phyloP scores from a whole-genome alignment of 805 yeast genomes.

The Suhomyces xylopsoci region DNA sequence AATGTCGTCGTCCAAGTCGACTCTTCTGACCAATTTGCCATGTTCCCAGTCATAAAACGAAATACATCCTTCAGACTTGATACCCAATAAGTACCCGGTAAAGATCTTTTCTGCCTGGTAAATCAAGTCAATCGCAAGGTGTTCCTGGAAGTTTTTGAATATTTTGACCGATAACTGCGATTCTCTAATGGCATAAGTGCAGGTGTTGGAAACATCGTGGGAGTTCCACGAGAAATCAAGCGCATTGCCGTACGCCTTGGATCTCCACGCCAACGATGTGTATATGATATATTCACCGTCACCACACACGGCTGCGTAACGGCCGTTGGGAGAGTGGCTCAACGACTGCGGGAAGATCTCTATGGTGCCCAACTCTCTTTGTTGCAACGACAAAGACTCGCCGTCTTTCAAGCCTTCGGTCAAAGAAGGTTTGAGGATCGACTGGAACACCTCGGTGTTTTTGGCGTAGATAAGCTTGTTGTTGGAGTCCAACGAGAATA shows the following conservation, averaged over 20 bases:
- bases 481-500: constrained; percentile 86
- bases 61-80: constrained; percentile 78
- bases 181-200: constrained; percentile 77
- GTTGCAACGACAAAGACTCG: constrained; percentile 69
- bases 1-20: constrained; percentile 75
- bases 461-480: constrained; percentile 92
- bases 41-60: constrained; percentile 94
- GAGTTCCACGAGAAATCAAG: constrained; percentile 93
- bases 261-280: constrained; percentile 97
- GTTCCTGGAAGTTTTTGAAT: constrained; percentile 82
- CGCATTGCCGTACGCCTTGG: constrained; percentile 87
- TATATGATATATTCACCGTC: constrained; percentile 96
- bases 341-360: constrained; percentile 89
- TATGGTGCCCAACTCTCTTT: constrained; percentile 90
- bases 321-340: constrained; percentile 93
- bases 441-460: constrained; percentile 82
- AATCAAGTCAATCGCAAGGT: constrained; percentile 60
- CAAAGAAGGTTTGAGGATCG: constrained; percentile 68
- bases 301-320: constrained; percentile 95
- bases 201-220: constrained; percentile 62
- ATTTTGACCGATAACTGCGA: constrained; percentile 61
- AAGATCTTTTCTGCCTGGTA: constrained; percentile 76
- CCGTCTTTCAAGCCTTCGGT: constrained; percentile 73
- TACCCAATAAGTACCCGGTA: constrained; percentile 87
- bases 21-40: constrained; percentile 78